Evolutionary conservation across 345 rosid genomes (phyloP).

Genomic region (Ailanthus altissimus): DNA sequence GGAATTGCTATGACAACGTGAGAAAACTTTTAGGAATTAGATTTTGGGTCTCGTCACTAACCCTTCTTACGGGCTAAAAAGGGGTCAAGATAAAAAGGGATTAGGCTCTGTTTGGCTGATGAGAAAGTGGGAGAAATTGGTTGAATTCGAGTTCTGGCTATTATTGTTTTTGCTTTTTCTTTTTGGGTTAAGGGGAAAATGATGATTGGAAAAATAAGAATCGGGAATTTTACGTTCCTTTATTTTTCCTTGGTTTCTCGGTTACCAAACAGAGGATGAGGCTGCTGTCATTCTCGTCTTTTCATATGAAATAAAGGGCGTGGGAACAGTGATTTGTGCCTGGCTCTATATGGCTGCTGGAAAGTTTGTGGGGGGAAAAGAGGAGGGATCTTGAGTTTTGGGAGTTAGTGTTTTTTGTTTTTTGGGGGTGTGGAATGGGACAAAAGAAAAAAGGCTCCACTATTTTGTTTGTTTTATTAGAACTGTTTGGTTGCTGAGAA

Average conservation of each 20-base stretch:
- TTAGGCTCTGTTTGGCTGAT: slow-evolving; percentile 1
- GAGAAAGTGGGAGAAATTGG: slow-evolving; percentile 7
- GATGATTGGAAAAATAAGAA: not conserved
- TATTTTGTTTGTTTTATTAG: slow-evolving; percentile 12
- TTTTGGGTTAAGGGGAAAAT: not conserved
- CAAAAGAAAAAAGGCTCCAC: slow-evolving; percentile 19
- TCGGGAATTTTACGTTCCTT: not conserved
- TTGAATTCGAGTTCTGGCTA: not conserved
- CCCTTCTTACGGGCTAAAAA: slow-evolving; percentile 11
- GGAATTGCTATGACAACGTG: slow-evolving; percentile 25
- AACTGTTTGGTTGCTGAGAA: slow-evolving; percentile 16
- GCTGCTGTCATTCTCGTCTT: not conserved
- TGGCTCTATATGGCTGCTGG: not conserved
- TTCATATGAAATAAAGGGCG: not conserved
- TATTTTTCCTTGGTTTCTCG: slow-evolving; percentile 9
- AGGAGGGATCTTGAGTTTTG: slow-evolving; percentile 17
- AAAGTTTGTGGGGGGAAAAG: slow-evolving; percentile 6
- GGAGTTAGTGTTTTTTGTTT: slow-evolving; percentile 1
- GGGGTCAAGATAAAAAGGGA: not conserved
- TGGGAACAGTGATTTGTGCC: not conserved
- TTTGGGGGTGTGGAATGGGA: slow-evolving; percentile 4
- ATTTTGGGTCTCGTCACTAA: slow-evolving; percentile 22
- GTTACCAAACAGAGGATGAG: slow-evolving; percentile 6
- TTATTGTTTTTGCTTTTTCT: not conserved
- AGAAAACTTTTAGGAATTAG: slow-evolving; percentile 14